These are phyloP conservation scores for Astragalus membranaceus DNA, from an alignment of 306 rosid species.

Conservation along the genomic window DNA sequence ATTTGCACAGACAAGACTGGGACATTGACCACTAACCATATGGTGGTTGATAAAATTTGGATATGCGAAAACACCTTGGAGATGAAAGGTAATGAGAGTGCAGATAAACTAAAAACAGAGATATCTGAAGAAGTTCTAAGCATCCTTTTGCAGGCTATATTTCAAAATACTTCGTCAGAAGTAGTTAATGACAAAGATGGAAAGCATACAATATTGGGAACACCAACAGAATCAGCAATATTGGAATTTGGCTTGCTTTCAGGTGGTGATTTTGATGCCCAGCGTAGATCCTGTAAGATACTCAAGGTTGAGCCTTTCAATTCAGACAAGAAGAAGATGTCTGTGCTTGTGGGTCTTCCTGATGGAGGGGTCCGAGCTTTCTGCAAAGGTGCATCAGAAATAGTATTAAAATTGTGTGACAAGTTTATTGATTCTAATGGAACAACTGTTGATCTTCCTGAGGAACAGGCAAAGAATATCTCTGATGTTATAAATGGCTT, in stretches of 20 bases:
- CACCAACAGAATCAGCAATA: constrained; percentile 86
- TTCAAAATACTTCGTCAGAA: constrained; percentile 74
- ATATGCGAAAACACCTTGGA: constrained; percentile 42
- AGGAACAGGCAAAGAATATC: constrained; percentile 36
- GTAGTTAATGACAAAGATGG: constrained; percentile 58
- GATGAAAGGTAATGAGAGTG: constrained; percentile 36
- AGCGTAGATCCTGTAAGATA: constrained; percentile 46
- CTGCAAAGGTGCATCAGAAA: constrained; percentile 97
- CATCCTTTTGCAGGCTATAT: constrained; percentile 64
- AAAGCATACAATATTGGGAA: constrained; percentile 49
- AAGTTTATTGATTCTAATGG: constrained; percentile 57
- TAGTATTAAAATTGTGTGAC: constrained; percentile 55
- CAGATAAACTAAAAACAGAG: constrained; percentile 36
- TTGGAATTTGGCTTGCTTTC: constrained; percentile 70
- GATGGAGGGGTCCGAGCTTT: constrained; percentile 47
- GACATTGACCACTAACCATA: constrained; percentile 87
- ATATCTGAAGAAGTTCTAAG: constrained; percentile 43
- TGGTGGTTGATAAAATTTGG: constrained; percentile 74
- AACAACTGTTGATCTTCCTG: constrained; percentile 40
- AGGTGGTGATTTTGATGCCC: constrained; percentile 67
- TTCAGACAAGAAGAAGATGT: constrained; percentile 86
- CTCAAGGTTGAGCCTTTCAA: constrained; percentile 80
- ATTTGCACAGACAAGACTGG: constrained; percentile 96
- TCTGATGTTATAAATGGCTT: constrained; percentile 54
- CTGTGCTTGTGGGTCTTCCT: constrained; percentile 67